Evolutionary conservation across 352 stramenopile genomes (phyloP), one percentile per base, ranked within the genome.

Genomic region (Pythium periplocum): DNA sequence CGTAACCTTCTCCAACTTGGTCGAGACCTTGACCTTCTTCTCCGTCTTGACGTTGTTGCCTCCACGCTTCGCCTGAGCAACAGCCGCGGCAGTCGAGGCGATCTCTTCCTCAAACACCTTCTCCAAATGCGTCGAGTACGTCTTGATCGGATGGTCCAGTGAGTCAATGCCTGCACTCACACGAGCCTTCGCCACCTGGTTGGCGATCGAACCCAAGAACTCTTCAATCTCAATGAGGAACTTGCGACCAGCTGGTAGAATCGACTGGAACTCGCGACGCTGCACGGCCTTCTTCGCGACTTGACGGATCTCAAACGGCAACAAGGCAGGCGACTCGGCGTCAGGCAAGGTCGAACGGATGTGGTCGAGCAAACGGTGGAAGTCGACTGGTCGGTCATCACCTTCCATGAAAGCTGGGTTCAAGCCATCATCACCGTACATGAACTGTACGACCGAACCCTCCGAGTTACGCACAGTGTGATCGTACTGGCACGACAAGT

Each of bases 361-460:
- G 57, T 97, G 78, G 32, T 96, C 69, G 36, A 95, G 69, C 12
- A 99, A 66, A 31, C 96, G 88, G 39, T 97, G 75, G 58, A 98
- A 99, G 59, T 99, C 90, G 30, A 99, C 96, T 0, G 97, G 97
- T 34, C 93, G 75, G 58, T 98, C 95, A 60, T 95, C 86, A 40
- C 80, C 76, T 62, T 97, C 91, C 96, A 99, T 99, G 65, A 91
- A 96, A 40, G 94, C 87, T 32, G 97, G 97, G 70, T 99, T 98
- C 47, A 99, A 66, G 10, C 96, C 96, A 71, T 99, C 98, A 64
- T 99, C 98, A 56, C 97, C 98, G 64, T 99, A 99, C 2, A 85
- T 96, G 59, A 99, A 99, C 71, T 99, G 97, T 12, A 99, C 97
- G 46, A 99, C 93, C 0, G 74, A 73, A 8, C 84, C 82, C 61